Base-by-base conservation (phyloP, 2,329 filamentous ascomycete species). In the Geoglossum cookeanum region DNA sequence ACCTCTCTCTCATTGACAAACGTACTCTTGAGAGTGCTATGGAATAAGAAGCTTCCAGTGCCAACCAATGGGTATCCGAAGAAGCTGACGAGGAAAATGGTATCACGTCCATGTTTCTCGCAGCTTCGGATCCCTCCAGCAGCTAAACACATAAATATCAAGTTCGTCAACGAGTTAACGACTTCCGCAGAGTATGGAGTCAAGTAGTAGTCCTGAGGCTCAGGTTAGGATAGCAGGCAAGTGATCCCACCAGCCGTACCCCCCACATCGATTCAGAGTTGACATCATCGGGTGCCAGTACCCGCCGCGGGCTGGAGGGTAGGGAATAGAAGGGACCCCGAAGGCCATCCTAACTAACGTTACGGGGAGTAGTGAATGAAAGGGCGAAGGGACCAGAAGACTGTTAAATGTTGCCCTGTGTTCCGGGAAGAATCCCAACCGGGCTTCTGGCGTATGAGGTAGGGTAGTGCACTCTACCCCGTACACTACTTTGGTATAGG, bases 231-330 rank as follows among this genome's bases (percentile, higher is more conserved):
- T 55, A 45, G 35, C 58, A 15, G 8, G 13, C 15, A n/a, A 51
- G 13, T n/a, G 5, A 29, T n/a, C 15, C n/a, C 29, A 17, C 56
- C 22, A 6, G 47, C 60, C 68, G 60, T 67, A 82, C 83, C 75
- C 88, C 85, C 75, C 85, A 66, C 85, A 90, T 78, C 85, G 89
- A 67, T 89, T 87, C 49, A 87, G 65, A 0, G 84, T 87, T 7
- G 81, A 81, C 1, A 84, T 87, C 58, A 84, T 80, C 27, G 82
- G 79, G 4, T 75, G 78, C 83, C 84, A 88, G 66, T 78, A 80
- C 22, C 82, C 82, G 42, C 74, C 71, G 57, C 73, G 65, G 30
- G 75, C 68, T 11, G 77, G 75, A 59, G 72, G 60, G 53, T 61
- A 62, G 15, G 56, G 39, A 30, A 61, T 57, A 22, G 60, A 62